These are phyloP conservation scores for Aquilaria agallochum DNA, from an alignment of 441 rosid species.

Conservation along the genomic window DNA sequence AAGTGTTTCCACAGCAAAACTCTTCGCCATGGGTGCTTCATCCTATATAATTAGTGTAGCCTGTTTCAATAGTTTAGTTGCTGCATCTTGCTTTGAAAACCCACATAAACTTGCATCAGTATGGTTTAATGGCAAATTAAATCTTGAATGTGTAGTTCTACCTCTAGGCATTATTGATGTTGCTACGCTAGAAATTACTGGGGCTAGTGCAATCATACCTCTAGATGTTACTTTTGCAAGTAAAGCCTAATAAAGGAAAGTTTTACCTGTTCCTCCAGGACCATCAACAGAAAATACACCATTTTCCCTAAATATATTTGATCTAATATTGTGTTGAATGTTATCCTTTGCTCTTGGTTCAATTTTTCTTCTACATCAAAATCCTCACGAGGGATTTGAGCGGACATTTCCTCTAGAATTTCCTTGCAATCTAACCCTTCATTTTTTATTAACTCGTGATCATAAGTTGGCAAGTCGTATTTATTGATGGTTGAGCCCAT, in stretches of 20 bases:
- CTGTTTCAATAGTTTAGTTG: background rate
- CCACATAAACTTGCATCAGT: background rate
- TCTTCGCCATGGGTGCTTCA: conserved; percentile 4
- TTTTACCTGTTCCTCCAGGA: background rate
- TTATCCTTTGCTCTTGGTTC: background rate
- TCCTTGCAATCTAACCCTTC: background rate
- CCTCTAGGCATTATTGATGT: background rate
- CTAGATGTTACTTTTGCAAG: background rate
- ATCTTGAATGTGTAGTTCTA: background rate
- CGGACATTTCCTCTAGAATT: background rate
- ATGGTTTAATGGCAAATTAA: background rate
- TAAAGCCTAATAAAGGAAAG: background rate
- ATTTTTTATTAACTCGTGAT: background rate
- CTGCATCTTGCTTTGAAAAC: background rate
- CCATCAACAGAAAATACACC: conserved; percentile 5
- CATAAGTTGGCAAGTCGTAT: background rate
- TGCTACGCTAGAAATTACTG: background rate
- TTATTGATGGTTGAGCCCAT: background rate
- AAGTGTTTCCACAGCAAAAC: background rate
- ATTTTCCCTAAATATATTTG: background rate
- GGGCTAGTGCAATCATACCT: background rate
- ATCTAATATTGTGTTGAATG: background rate
- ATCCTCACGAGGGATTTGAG: background rate
- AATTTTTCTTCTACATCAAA: background rate
- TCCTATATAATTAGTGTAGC: background rate